These are phyloP conservation scores for Pestalotiopsis sp. DNA, from an alignment of 2,329 filamentous ascomycete genomes.

Conservation along the genomic window DNA sequence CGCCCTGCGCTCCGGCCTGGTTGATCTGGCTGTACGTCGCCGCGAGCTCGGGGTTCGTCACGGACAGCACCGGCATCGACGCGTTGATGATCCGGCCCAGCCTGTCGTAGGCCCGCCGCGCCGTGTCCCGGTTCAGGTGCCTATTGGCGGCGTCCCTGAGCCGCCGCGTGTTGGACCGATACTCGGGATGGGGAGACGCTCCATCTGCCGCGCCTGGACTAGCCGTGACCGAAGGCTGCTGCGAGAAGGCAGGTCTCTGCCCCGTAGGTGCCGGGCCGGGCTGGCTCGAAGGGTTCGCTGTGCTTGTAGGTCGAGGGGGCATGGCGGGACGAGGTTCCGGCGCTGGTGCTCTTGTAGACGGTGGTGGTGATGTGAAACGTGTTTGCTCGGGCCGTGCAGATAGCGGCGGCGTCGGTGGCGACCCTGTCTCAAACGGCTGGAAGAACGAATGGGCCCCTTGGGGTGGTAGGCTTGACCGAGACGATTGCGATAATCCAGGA, in stretches of 20 bases:
- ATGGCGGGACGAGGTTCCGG: neutral
- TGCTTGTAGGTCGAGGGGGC: neutral
- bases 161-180: neutral
- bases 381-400: neutral
- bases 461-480: neutral
- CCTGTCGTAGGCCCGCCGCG: conserved; percentile 12
- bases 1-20: neutral
- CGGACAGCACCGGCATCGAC: conserved; percentile 12
- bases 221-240: neutral
- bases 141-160: neutral
- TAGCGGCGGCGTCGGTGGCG: neutral
- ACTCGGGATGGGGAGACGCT: neutral
- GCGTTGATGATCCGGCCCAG: conserved; percentile 11
- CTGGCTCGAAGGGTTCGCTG: neutral
- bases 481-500: neutral
- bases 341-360: neutral
- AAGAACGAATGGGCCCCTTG: too few species aligned
- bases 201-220: neutral
- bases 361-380: neutral
- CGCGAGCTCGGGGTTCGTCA: conserved; percentile 8
- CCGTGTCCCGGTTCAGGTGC: conserved; percentile 13
- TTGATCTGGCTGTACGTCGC: neutral
- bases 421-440: neutral
- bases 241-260: neutral
- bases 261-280: neutral